Evolutionary conservation across 306 rosid genomes (phyloP), one percentile per base, ranked within the genome.

Genomic region (Prunus campanulata): DNA sequence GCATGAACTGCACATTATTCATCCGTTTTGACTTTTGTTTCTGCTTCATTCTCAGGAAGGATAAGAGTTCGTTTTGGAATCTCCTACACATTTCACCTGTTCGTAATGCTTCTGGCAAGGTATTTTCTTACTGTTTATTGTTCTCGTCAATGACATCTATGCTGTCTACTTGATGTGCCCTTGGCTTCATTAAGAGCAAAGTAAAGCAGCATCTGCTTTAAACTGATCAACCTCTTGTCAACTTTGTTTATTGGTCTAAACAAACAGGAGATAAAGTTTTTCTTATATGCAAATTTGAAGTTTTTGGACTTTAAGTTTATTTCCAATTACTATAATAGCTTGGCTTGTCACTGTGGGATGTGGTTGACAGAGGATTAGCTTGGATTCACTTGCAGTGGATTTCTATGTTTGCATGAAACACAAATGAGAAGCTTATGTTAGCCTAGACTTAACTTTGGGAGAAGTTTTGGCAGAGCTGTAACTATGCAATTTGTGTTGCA

Each of bases 71-170:
- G 71, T 95, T 95, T 92, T 95, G 99, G 99, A 90, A 90, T 84
- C 75, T 83, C 80, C 99, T 95, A 64, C 99, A 90, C 73, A 77
- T 89, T 68, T 89, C 99, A 75, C 97, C 97, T 2, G 87, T 92
- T 78, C 97, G 96, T 56, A 84, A 89, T 79, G 97, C 93, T 79
- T 81, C 92, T 50, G 99, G 99, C 72, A 95, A 92, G 99, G 99
- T 95, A 89, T 66, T 70, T 66, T 22, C 56, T 51, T 74, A 20
- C 27, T 3, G 46, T 56, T 77, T 6, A 19, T 24, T 18, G 32
- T 29, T 57, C 13, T 35, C 20, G 46, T 68, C 55, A 49, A 15
- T 35, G 12, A 49, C 51, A 50, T 30, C 12, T 59, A 15, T 29
- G 27, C 10, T 59, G 44, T 47, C 29, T 24, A 32, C 49, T 35